phyloP scores from a whole-genome alignment of 1,139 yeast genomes.

The Zygoascus meyerae region DNA sequence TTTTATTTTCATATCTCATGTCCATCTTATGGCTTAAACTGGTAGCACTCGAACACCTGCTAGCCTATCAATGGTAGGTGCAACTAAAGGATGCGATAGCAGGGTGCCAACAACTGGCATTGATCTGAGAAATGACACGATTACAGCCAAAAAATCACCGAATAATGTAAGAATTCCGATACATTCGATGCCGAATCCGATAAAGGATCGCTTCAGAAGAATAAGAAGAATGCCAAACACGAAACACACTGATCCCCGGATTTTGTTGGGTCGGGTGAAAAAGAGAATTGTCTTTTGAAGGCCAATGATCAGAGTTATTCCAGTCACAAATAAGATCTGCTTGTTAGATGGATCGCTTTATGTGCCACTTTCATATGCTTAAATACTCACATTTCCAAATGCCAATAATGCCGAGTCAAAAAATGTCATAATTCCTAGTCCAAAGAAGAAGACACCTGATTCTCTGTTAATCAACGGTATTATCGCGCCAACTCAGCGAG shows the following conservation, averaged over 20 bases:
- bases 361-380: conserved; percentile 45
- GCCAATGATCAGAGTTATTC: conserved; percentile 81
- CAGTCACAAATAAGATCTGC: conserved; percentile 61
- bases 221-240: conserved; percentile 68
- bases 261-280: conserved; percentile 80
- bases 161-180: conserved; percentile 84
- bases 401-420: conserved; percentile 89
- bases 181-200: conserved; percentile 80
- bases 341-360: conserved; percentile 34
- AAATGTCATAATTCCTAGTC: conserved; percentile 76
- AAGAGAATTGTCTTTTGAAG: conserved; percentile 76
- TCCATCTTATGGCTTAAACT: conserved; percentile 33
- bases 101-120: conserved; percentile 85
- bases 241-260: conserved; percentile 82
- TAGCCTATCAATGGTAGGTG: conserved; percentile 61
- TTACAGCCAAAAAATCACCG: conserved; percentile 88
- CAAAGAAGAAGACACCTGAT: conserved; percentile 55
- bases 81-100: conserved; percentile 72
- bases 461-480: neutral
- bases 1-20: too few species aligned
- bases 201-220: conserved; percentile 66
- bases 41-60: conserved; percentile 65
- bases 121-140: conserved; percentile 81
- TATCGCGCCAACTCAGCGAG: neutral
- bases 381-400: conserved; percentile 63